Evolutionary conservation across 129 eudicot genomes (phyloP), one percentile per base, ranked within the genome.

Genomic region (Helichrysum umbraculigerum): DNA sequence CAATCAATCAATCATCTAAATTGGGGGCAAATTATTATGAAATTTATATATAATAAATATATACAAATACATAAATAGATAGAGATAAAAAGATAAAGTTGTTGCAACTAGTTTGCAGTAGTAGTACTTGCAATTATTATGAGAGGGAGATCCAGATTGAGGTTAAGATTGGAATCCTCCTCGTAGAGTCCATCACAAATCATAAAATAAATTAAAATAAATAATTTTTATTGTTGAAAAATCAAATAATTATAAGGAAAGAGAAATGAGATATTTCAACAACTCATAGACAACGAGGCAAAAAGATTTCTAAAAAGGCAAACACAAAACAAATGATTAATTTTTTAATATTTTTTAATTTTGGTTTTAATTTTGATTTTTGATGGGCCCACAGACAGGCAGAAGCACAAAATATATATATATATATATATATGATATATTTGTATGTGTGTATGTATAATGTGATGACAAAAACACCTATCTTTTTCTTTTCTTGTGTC

Each of bases 141-240:
- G 66, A 52, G 66, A 52, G 61, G 67, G 79, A 19, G 72, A 75
- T 50, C 29, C 41, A 76, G 74, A 67, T 75, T 59, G 78, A 61
- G 60, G 28, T 32, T 41, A 32, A 22, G 73, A 75, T 76, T 77
- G 75, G 81, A 58, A 68, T 77, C 69, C 69, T 77, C 81, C 81
- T 77, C 70, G 76, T 69, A 57, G 75, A 77, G 81, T 77, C 70
- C 81, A 77, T 77, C 76, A 70, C 21, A 73, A 73, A 62, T 28
- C 7, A 59, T 58, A 35, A 39, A 22, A 34, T 19, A 30, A 64
- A 21, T 7, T 32, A 32, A 32, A 32, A 41, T 39, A 9, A 35
- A 41, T 41, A 41, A 9, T 41, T 9, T 0, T 2, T 41, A 8
- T 2, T 6, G 1, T 33, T 2, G 6, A 17, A 47, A 12, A 47